These are phyloP conservation scores for Calonectria multiphialidica DNA, from an alignment of 2,329 filamentous ascomycete genomes.

Conservation along the genomic window DNA sequence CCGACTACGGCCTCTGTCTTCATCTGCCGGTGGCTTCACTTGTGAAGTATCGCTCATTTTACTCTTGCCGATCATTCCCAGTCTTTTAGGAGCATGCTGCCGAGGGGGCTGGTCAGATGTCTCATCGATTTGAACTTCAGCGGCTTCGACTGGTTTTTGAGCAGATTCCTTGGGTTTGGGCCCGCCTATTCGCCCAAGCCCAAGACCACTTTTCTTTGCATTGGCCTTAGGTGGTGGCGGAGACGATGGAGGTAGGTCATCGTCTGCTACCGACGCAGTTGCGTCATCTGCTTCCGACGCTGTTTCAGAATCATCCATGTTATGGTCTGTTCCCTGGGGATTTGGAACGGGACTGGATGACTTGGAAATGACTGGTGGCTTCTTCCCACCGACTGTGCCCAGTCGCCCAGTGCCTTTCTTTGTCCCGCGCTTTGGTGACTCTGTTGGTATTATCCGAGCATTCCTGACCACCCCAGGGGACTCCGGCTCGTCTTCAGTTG, in stretches of 20 bases:
- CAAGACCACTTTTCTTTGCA: slow-evolving; percentile 49
- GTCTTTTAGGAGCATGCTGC: slow-evolving; percentile 35
- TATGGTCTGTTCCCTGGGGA: slow-evolving; percentile 16
- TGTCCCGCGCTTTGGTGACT: slow-evolving; percentile 30
- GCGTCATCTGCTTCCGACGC: slow-evolving; percentile 55
- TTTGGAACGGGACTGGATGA: slow-evolving; percentile 30
- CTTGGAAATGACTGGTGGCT: slow-evolving; percentile 42
- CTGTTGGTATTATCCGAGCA: slow-evolving; percentile 15
- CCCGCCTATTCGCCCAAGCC: slow-evolving; percentile 58
- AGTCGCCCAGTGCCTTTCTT: slow-evolving; percentile 42
- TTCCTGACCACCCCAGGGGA: slow-evolving; percentile 17
- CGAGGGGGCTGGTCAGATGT: slow-evolving; percentile 15
- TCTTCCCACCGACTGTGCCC: slow-evolving; percentile 52
- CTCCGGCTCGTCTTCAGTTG: slow-evolving; percentile 50
- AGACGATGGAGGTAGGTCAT: slow-evolving; percentile 30
- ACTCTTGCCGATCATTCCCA: slow-evolving; percentile 53
- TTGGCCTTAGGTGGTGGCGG: slow-evolving; percentile 38
- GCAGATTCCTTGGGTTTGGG: slow-evolving; percentile 34
- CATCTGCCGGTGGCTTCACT: slow-evolving; percentile 20
- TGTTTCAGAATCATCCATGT: slow-evolving; percentile 53
- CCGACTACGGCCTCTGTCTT: slow-evolving; percentile 38
- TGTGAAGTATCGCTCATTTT: slow-evolving; percentile 22
- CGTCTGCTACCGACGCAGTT: slow-evolving; percentile 38
- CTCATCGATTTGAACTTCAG: slow-evolving; percentile 22
- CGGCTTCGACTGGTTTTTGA: slow-evolving; percentile 9